Percentiles rank a stretch among this genome's conserved stretches.
Conservation (phyloP, 2,329 filamentous ascomycete species). For the Drechslera avenae region DNA sequence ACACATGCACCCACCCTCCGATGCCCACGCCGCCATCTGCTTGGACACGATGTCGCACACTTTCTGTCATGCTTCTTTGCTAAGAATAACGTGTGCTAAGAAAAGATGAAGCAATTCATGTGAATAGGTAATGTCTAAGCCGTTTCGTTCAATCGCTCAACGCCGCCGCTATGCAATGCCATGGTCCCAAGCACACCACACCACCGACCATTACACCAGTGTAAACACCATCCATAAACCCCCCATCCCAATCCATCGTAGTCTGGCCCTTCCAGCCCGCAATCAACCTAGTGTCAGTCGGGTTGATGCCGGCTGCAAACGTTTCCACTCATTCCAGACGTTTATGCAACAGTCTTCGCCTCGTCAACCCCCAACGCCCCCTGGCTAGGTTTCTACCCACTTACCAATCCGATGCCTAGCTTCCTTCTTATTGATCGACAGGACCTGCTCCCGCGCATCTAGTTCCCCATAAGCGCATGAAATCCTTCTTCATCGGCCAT, state of each 20-base stretch:
- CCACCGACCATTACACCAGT: conserved; percentile 9
- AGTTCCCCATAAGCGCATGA: conserved; percentile 5
- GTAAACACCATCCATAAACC: conserved; percentile 10
- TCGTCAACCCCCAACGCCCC: conserved; percentile 24
- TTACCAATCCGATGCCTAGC: conserved; percentile 25
- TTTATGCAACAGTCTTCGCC: conserved; percentile 40
- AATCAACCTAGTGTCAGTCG: conserved; percentile 6
- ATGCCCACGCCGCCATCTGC: neutral
- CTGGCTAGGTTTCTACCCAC: conserved; percentile 23
- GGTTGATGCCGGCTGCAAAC: conserved; percentile 20
- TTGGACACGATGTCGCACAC: too few relatives aligned
- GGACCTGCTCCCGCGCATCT: conserved; percentile 8
- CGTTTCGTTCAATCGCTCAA: conserved; percentile 17
- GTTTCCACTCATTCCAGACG: conserved; percentile 34
- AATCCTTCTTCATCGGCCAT: neutral
- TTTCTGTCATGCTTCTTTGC: too few relatives aligned
- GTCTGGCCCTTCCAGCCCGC: neutral
- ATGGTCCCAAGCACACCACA: conserved; percentile 9
- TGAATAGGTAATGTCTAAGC: conserved; percentile 4
- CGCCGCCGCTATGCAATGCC: conserved; percentile 42
- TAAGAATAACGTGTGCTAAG: too few relatives aligned
- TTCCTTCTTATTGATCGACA: conserved; percentile 14
- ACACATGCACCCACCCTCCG: neutral
- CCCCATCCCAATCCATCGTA: conserved; percentile 10
- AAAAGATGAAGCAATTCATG: neutral